Evolutionary conservation across 108 stramenopile genomes (phyloP), one percentile per base, ranked within the genome.

Genomic region (Nannochloropsis granulata): DNA sequence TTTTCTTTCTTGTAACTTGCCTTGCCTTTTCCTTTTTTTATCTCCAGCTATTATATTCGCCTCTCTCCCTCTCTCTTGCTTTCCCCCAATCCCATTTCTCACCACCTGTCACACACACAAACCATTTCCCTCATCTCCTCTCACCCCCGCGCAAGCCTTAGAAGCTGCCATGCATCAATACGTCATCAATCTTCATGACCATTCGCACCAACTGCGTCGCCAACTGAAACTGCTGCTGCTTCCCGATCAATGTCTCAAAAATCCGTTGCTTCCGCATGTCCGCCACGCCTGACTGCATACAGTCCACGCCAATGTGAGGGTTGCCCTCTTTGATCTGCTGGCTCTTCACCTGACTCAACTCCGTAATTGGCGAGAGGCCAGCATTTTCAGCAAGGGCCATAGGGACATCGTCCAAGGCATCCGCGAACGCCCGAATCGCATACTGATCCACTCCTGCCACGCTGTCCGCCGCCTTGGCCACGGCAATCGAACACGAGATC

Each of bases 141-240:
- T 34, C 34, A 34, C 5, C 5, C 34, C 34, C 34, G 34, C 5
- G 34, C 34, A 34, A 34, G 34, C 34, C 34, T 34, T 71, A n/a
- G n/a, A 71, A 92, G 79, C 84, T 87, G 24, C 94, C 94, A 83
- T 90, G 86, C 78, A 94, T 91, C 88, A 99, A 95, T 19, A 98
- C 96, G 90, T 99, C 98, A 84, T 99, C 99, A 90, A 99, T 98
- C 92, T 98, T 98, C 85, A 99, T 93, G 86, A 99, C 97, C 96
- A 99, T 98, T 92, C 98, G 98, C 84, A 98, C 98, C 12, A 99
- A 96, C 91, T 98, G 98, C 23, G 97, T 98, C 44, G 99, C 99
- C 79, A 99, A 89, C 89, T 95, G 95, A 45, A 99, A 87, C 91
- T 99, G 99, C 88, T 98, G 95, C 85, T 98, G 96, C 92, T 99